Evolutionary conservation across 2,329 filamentous ascomycete genomes (phyloP).

Genomic region (Epichloe hybrida): DNA sequence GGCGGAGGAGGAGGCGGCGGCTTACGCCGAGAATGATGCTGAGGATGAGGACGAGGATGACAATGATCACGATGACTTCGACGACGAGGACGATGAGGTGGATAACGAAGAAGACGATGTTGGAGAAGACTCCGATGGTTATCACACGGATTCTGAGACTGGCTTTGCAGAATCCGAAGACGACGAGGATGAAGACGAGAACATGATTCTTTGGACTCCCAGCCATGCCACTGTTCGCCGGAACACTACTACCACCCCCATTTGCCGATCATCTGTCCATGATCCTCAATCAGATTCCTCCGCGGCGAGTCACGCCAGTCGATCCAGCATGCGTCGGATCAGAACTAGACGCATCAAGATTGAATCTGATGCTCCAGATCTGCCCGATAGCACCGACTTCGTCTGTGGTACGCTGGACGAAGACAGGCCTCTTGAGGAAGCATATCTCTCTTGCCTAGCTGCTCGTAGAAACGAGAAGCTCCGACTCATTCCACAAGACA

Average conservation of each 20-base stretch:
- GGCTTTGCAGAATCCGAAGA: conserved; percentile 58
- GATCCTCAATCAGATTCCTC: conserved; percentile 49
- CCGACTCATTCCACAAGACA: conserved; percentile 79
- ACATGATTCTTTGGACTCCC: conserved; percentile 41
- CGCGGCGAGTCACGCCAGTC: conserved; percentile 28
- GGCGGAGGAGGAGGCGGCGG: conserved; percentile 38
- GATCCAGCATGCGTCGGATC: conserved; percentile 15
- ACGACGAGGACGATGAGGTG: conserved; percentile 38
- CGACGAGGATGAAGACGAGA: conserved; percentile 55
- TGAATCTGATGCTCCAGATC: conserved; percentile 51
- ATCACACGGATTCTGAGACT: conserved; percentile 60
- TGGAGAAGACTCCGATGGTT: conserved; percentile 51
- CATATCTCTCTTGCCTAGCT: conserved; percentile 75
- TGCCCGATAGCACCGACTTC: conserved; percentile 96
- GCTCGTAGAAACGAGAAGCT: conserved; percentile 72
- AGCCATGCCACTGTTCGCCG: conserved; percentile 26
- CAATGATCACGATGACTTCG: conserved; percentile 34
- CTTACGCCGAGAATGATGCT: conserved; percentile 32
- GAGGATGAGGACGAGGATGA: conserved; percentile 38
- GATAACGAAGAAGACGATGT: conserved; percentile 38
- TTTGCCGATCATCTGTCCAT: conserved; percentile 24
- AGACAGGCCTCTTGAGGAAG: conserved; percentile 85
- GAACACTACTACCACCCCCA: conserved; percentile 20
- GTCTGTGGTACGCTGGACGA: conserved; percentile 98
- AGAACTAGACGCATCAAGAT: conserved; percentile 14